phyloP scores from a whole-genome alignment of 2,329 filamentous ascomycete genomes.

The Venturiaceae sp. region DNA sequence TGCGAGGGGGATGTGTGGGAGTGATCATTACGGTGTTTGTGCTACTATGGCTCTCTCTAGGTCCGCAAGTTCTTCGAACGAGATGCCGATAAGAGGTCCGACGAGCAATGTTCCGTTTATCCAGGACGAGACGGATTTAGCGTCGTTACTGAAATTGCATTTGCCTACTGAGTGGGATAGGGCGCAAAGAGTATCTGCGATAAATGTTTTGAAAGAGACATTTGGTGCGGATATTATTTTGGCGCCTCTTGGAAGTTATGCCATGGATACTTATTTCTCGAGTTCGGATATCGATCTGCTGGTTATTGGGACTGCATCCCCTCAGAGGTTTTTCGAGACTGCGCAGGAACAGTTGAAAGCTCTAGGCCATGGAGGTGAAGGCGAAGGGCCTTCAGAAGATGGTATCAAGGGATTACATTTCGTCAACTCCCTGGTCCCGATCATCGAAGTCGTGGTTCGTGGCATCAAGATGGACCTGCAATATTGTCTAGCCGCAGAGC shows the following conservation, averaged over 20 bases:
- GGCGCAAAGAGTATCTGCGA: neutral
- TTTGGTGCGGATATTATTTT: constrained; percentile 32
- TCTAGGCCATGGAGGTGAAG: neutral
- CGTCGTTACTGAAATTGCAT: neutral
- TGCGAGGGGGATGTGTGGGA: constrained; percentile 17
- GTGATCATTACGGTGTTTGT: constrained; percentile 47
- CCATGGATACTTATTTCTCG: constrained; percentile 50
- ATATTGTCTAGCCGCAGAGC: constrained; percentile 50
- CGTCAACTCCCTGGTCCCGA: constrained; percentile 22
- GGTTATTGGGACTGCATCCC: constrained; percentile 52
- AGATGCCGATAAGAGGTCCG: neutral
- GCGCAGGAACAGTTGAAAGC: constrained; percentile 41
- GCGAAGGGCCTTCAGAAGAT: constrained; percentile 19
- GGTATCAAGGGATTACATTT: neutral
- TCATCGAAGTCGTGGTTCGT: constrained; percentile 53
- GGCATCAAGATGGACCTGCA: constrained; percentile 54
- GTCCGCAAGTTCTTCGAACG: neutral
- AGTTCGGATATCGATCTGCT: constrained; percentile 57
- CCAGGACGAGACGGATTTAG: neutral
- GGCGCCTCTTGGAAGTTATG: constrained; percentile 57
- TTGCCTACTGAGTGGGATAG: neutral
- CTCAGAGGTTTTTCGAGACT: constrained; percentile 52
- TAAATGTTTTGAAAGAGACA: neutral
- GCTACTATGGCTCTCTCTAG: constrained; percentile 22
- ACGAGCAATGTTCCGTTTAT: neutral